Evolutionary conservation across 306 rosid genomes (phyloP).

Genomic region (Cicer cuneatum): DNA sequence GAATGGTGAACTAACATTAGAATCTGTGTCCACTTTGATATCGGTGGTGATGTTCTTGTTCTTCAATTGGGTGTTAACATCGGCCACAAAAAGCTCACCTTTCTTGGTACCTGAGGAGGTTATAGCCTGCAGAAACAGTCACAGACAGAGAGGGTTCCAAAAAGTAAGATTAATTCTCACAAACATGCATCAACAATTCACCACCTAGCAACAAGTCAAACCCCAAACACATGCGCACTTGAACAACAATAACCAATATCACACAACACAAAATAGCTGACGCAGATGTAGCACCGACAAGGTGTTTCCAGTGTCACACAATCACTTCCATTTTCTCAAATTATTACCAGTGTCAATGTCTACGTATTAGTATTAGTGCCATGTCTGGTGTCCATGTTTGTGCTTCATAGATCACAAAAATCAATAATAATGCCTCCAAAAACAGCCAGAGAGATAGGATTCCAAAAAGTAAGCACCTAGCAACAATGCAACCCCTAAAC

Average conservation of each 20-base stretch:
- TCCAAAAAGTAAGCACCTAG: neutral
- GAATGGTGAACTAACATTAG: constrained; percentile 61
- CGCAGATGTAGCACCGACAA: neutral
- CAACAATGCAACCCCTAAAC: neutral
- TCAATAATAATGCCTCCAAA: constrained; percentile 50
- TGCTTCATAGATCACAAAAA: neutral
- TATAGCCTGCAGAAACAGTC: constrained; percentile 62
- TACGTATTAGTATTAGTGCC: no score
- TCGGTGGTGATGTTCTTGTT: constrained; percentile 79
- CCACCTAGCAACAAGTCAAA: constrained; percentile 8
- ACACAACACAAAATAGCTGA: constrained; percentile 1
- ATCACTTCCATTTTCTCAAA: no score
- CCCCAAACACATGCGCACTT: neutral
- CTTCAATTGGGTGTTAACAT: constrained; percentile 84
- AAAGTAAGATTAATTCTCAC: constrained; percentile 5
- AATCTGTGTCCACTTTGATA: constrained; percentile 79
- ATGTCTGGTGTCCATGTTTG: no score
- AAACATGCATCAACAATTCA: constrained; percentile 17
- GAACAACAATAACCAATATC: constrained; percentile 5
- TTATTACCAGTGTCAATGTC: no score
- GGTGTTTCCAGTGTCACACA: no score
- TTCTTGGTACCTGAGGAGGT: constrained; percentile 79
- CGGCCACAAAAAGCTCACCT: constrained; percentile 76
- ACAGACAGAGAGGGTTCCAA: neutral
- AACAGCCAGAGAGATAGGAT: constrained; percentile 1